Evolutionary conservation across 768 basidiomycete species (phyloP).

Genomic region (Suillus subaureus): DNA sequence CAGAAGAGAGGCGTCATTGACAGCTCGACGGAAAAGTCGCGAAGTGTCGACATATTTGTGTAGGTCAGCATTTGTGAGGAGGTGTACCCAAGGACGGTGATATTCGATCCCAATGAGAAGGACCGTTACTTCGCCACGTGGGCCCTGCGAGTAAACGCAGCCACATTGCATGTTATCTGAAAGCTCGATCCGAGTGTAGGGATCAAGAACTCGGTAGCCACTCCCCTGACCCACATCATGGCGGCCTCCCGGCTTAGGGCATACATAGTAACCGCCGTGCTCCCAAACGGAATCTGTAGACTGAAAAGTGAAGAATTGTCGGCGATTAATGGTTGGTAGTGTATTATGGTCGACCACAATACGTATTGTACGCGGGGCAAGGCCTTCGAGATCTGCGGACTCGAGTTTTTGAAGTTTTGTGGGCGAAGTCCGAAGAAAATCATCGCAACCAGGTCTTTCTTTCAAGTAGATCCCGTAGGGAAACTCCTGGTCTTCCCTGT

Average conservation of each 20-base stretch:
- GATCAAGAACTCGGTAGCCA: not conserved
- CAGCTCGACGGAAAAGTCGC: too few relatives aligned
- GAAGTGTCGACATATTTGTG: not conserved
- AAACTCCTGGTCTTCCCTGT: not conserved
- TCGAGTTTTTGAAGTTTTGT: not conserved
- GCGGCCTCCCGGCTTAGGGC: not conserved
- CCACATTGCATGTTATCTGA: not conserved
- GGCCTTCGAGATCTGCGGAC: not conserved
- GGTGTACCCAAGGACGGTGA: slow-evolving; percentile 1
- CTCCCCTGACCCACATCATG: not conserved
- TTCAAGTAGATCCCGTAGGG: slow-evolving; percentile 1
- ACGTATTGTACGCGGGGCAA: not conserved
- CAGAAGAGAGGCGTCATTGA: too few relatives aligned
- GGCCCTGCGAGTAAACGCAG: not conserved
- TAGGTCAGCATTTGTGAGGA: not conserved
- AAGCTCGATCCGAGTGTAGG: not conserved
- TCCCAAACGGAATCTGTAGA: not conserved
- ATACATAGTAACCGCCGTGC: not conserved
- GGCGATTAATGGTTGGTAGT: not conserved
- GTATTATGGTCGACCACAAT: not conserved
- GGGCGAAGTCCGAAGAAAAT: not conserved
- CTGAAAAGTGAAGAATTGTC: not conserved
- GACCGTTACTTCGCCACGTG: not conserved
- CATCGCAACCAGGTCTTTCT: not conserved
- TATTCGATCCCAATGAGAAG: slow-evolving; percentile 2